phyloP scores from a whole-genome alignment of 441 rosid genomes.

The Gossypium davidsonii region DNA sequence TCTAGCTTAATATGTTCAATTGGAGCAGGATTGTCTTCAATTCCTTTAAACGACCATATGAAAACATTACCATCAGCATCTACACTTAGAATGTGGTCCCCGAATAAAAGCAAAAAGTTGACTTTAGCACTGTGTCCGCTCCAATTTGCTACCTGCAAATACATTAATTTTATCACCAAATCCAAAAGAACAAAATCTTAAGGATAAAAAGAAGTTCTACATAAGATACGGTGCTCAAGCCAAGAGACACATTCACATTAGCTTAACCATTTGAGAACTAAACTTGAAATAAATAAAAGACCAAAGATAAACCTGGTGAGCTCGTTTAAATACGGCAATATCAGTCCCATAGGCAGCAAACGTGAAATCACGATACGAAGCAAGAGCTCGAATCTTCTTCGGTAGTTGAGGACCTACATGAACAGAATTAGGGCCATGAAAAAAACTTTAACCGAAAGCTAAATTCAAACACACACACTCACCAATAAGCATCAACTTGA shows the following conservation, averaged over 20 bases:
- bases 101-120: constrained; percentile 63
- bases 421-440: background rate
- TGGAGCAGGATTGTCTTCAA: constrained; percentile 53
- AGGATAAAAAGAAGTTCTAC: background rate
- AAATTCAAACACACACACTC: constrained; percentile 14
- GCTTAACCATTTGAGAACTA: background rate
- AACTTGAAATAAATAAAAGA: background rate
- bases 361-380: constrained; percentile 77
- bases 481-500: constrained; percentile 64
- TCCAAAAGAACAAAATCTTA: background rate
- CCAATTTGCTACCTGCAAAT: constrained; percentile 76
- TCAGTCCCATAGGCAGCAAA: constrained; percentile 70
- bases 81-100: constrained; percentile 77
- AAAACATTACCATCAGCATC: constrained; percentile 69
- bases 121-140: constrained; percentile 76
- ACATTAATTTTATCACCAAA: constrained; percentile 8
- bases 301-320: constrained; percentile 52
- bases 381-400: constrained; percentile 75
- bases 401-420: constrained; percentile 71
- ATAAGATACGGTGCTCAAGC: background rate
- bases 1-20: constrained; percentile 50
- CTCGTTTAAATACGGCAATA: constrained; percentile 74
- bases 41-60: constrained; percentile 77
- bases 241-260: background rate
- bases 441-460: background rate